Conservation (phyloP, 306 rosid species). For the Quercus mongolica region DNA sequence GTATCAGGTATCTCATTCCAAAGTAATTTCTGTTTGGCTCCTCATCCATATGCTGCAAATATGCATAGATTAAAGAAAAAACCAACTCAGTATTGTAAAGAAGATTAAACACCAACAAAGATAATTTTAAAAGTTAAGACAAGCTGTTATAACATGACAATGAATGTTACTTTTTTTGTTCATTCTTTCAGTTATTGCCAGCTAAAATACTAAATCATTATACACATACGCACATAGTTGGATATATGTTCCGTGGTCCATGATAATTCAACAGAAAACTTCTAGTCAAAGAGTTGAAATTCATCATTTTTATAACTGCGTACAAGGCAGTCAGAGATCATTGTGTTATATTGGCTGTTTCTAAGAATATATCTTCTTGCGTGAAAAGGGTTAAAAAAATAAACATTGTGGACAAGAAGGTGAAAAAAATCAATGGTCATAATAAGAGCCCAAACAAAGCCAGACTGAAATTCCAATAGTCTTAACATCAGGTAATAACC, state of each 20-base stretch:
- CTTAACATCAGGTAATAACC: conserved; percentile 1
- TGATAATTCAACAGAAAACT: background rate
- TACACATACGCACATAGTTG: background rate
- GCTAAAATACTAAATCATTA: background rate
- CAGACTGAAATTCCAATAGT: conserved; percentile 1
- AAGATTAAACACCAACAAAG: conserved; percentile 4
- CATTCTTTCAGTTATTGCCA: background rate
- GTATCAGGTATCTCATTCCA: conserved; percentile 38
- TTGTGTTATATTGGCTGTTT: too few species aligned
- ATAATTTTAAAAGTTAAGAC: too few species aligned
- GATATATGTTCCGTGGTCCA: background rate
- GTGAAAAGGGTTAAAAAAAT: too few species aligned
- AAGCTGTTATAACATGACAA: too few species aligned
- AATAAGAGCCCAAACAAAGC: background rate
- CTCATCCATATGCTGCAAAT: conserved; percentile 46
- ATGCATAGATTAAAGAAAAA: conserved; percentile 16
- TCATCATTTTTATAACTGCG: too few species aligned
- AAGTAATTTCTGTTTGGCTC: conserved; percentile 72
- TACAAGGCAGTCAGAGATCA: too few species aligned
- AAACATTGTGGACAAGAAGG: background rate
- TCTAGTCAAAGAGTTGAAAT: background rate
- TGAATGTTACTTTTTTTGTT: too few species aligned
- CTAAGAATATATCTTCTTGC: background rate
- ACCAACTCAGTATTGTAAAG: conserved; percentile 9
- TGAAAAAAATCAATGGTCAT: conserved; percentile 9